Conservation (phyloP, 192 early-diverging fungal species). For the Entrophospora sp. region DNA sequence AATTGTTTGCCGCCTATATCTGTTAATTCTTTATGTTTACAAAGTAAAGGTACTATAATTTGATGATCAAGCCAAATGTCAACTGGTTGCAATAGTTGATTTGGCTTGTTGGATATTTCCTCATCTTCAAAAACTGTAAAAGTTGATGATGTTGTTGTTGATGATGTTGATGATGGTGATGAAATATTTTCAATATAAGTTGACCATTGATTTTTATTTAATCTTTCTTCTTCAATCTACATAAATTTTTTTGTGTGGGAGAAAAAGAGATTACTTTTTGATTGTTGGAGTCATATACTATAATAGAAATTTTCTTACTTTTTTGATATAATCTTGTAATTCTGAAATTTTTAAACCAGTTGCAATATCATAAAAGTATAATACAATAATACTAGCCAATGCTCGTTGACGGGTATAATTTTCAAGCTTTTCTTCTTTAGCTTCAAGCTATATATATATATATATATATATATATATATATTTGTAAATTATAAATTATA, state of each 20-base stretch:
- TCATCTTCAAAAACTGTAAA: slow-evolving; percentile 3
- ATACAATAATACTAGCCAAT: slow-evolving; percentile 6
- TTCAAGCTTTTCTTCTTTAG: slow-evolving; percentile 5
- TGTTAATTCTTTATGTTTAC: slow-evolving; percentile 3
- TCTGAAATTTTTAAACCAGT: not conserved
- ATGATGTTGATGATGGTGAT: not conserved
- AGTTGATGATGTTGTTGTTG: not conserved
- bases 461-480: not conserved
- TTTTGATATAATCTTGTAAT: slow-evolving; percentile 11
- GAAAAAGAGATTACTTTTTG: too few relatives aligned
- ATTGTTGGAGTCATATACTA: too few relatives aligned
- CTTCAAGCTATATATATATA: not conserved
- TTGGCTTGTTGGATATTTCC: not conserved
- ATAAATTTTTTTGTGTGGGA: too few relatives aligned
- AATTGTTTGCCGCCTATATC: not conserved
- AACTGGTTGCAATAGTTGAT: slow-evolving; percentile 8
- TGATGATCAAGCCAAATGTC: slow-evolving; percentile 17
- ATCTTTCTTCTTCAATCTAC: slow-evolving; percentile 5
- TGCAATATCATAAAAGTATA: slow-evolving; percentile 13
- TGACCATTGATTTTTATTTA: slow-evolving; percentile 15
- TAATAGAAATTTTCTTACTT: not conserved
- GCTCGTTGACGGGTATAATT: slow-evolving; percentile 5
- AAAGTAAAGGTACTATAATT: slow-evolving; percentile 1
- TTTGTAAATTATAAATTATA: too few relatives aligned
- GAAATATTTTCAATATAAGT: not conserved